A percentile compares a stretch with the other conserved stretches of the same genome.
Conservation (phyloP, 768 basidiomycete genomes). For the Melanogaster broomeanus region DNA sequence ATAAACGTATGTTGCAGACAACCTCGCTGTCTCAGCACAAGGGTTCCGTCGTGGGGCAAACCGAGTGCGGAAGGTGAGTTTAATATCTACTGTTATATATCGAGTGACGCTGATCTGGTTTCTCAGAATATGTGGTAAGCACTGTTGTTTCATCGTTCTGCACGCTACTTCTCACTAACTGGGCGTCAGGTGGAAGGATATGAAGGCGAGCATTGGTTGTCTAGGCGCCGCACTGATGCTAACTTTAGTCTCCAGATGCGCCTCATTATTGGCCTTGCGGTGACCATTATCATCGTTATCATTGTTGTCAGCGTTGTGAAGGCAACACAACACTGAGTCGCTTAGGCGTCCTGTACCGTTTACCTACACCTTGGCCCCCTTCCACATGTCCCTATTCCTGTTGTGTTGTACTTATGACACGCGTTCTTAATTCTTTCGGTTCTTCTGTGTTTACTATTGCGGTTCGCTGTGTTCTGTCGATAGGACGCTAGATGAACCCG, state of each 20-base stretch:
- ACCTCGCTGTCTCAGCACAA: conserved; percentile 97
- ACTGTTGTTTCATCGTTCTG: background rate
- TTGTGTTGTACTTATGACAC: conserved; percentile 49
- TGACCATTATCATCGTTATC: conserved; percentile 90
- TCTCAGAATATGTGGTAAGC: conserved; percentile 88
- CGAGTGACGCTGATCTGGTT: conserved; percentile 8
- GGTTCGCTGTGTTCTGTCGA: conserved; percentile 8
- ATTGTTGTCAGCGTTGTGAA: conserved; percentile 95
- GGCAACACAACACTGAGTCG: conserved; percentile 58
- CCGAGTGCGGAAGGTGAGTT: conserved; percentile 86
- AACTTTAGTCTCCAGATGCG: conserved; percentile 69
- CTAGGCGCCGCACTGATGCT: conserved; percentile 2
- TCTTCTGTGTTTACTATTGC: conserved; percentile 20
- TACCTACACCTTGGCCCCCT: conserved; percentile 3
- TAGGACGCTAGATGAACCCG: conserved; percentile 15
- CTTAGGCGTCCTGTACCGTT: background rate
- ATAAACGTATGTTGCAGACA: conserved; percentile 57
- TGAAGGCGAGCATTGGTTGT: conserved; percentile 64
- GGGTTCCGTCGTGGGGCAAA: conserved; percentile 98
- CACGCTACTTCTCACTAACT: conserved; percentile 6
- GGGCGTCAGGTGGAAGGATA: conserved; percentile 87
- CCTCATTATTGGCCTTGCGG: conserved; percentile 90
- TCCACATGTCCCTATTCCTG: conserved; percentile 23
- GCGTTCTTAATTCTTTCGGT: conserved; percentile 30
- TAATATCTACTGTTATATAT: background rate